A percentile compares a stretch with the other conserved stretches of the same genome.
Evolutionary conservation across 2,329 filamentous ascomycete species (phyloP).

Genomic region (Aspergillus sp.): DNA sequence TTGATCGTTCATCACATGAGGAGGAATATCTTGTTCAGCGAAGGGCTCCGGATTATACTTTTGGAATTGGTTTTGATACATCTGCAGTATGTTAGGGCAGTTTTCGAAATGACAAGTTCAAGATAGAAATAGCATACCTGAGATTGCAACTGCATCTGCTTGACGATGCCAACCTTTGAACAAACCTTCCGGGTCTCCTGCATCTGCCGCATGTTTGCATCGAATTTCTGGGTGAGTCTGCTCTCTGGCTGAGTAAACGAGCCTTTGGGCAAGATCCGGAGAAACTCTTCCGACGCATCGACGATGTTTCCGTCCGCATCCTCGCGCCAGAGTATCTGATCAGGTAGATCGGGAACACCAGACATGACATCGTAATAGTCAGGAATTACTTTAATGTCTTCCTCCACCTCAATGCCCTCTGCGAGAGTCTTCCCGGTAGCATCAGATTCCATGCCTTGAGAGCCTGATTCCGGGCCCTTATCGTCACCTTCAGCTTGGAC

Average conservation of each 20-base stretch:
- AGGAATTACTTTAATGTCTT: slow-evolving; percentile 67
- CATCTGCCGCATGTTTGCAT: slow-evolving; percentile 87
- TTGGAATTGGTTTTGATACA: slow-evolving; percentile 96
- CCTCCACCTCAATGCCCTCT: slow-evolving; percentile 87
- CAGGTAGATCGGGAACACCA: slow-evolving; percentile 73
- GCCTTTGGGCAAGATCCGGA: slow-evolving; percentile 66
- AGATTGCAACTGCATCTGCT: slow-evolving; percentile 98
- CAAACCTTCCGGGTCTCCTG: slow-evolving; percentile 94
- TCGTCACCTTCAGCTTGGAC: slow-evolving; percentile 47
- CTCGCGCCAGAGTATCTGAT: slow-evolving; percentile 76
- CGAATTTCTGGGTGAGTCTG: slow-evolving; percentile 67
- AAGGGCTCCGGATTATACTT: slow-evolving; percentile 92
- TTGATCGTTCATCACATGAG: slow-evolving; percentile 82
- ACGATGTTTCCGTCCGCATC: slow-evolving; percentile 83
- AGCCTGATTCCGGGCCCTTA: slow-evolving; percentile 36
- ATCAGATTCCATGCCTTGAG: slow-evolving; percentile 41
- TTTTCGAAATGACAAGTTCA: not conserved
- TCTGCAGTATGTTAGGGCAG: slow-evolving; percentile 43
- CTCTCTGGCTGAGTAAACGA: slow-evolving; percentile 69
- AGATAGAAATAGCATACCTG: slow-evolving; percentile 53
- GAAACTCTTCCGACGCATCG: slow-evolving; percentile 76
- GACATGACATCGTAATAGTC: slow-evolving; percentile 91
- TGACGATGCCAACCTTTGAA: slow-evolving; percentile 93
- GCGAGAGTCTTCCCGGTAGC: slow-evolving; percentile 68
- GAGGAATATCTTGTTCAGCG: slow-evolving; percentile 72